Conservation (phyloP, 768 basidiomycete genomes). For the Lactarius evosmus region DNA sequence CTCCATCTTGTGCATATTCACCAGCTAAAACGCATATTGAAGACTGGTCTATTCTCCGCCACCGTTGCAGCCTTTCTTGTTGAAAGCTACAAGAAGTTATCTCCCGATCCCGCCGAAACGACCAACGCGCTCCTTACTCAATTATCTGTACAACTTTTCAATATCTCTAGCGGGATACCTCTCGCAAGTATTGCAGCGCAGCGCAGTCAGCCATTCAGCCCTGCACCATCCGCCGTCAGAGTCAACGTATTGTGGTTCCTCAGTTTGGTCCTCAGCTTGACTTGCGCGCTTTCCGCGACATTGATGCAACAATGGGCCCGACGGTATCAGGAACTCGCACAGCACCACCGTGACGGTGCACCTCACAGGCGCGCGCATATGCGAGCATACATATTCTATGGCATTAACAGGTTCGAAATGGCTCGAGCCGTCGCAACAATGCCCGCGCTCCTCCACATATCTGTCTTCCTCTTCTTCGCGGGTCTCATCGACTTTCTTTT, state of each 20-base stretch:
- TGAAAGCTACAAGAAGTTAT: background rate
- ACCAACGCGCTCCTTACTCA: background rate
- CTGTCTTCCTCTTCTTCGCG: background rate
- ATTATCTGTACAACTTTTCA: constrained; percentile 4
- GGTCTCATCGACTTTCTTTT: background rate
- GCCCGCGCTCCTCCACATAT: background rate
- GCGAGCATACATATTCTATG: background rate
- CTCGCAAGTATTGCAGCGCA: background rate
- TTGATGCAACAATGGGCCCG: too few relatives aligned
- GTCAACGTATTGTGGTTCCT: too few relatives aligned
- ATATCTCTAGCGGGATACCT: background rate
- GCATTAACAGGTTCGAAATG: background rate
- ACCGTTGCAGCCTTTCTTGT: constrained; percentile 6
- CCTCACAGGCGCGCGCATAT: background rate
- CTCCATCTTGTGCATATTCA: background rate
- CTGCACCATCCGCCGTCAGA: background rate
- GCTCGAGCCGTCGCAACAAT: background rate
- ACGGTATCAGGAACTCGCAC: background rate
- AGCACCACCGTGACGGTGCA: background rate
- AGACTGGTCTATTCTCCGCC: constrained; percentile 1
- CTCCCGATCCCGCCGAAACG: too few relatives aligned
- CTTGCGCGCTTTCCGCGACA: too few relatives aligned
- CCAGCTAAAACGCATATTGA: too few relatives aligned
- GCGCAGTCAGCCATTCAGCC: background rate
- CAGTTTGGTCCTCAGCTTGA: too few relatives aligned